Conservation (phyloP, 2,329 filamentous ascomycete species). For the Nemania sp. region DNA sequence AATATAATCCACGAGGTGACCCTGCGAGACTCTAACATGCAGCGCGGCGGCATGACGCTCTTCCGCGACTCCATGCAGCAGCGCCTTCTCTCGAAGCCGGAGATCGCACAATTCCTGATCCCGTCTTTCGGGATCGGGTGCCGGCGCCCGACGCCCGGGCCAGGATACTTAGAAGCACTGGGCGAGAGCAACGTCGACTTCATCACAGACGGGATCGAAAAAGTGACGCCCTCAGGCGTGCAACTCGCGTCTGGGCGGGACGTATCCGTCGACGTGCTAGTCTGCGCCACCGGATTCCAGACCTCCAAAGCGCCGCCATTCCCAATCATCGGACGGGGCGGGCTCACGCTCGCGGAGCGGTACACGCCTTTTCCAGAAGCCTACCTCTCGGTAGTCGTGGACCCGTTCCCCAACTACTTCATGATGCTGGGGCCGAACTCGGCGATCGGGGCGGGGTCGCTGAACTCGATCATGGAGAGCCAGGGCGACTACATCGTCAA, state of each 20-base stretch:
- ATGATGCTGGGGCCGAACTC: slow-evolving; percentile 54
- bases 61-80: slow-evolving; percentile 46
- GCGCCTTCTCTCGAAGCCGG: slow-evolving; percentile 47
- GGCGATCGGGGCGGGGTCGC: slow-evolving; percentile 50
- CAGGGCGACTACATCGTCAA: slow-evolving; percentile 53
- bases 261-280: slow-evolving; percentile 49
- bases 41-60: slow-evolving; percentile 36
- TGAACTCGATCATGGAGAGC: slow-evolving; percentile 52
- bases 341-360: slow-evolving; percentile 42
- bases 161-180: slow-evolving; percentile 51
- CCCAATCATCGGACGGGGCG: slow-evolving; percentile 44
- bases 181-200: slow-evolving; percentile 47
- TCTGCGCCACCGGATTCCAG: slow-evolving; percentile 53
- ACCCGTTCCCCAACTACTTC: slow-evolving; percentile 54
- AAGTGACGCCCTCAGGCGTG: slow-evolving; percentile 44
- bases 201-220: slow-evolving; percentile 40
- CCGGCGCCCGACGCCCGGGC: slow-evolving; percentile 49
- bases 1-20: slow-evolving; percentile 49
- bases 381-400: slow-evolving; percentile 51
- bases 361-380: slow-evolving; percentile 45
- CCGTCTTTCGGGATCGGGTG: slow-evolving; percentile 50
- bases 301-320: slow-evolving; percentile 47
- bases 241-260: slow-evolving; percentile 33
- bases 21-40: slow-evolving; percentile 43
- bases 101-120: slow-evolving; percentile 47